Evolutionary conservation across 495 filamentous ascomycete species (phyloP), one percentile per base, ranked within the genome.

Genomic region (Bombardia bombarda): DNA sequence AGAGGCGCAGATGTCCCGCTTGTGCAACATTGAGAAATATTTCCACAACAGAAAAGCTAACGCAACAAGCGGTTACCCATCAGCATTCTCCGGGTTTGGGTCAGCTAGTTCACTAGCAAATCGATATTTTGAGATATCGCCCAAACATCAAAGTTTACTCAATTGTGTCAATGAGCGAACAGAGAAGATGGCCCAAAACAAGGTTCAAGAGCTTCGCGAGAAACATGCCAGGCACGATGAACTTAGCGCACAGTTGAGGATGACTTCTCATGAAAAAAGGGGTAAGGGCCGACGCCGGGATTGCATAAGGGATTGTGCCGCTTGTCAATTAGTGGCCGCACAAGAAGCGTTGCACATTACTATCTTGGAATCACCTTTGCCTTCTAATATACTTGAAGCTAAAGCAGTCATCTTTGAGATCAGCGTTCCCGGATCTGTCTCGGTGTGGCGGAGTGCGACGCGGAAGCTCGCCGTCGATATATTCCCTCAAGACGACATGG

Each of bases 281-380:
- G n/a, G n/a, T n/a, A n/a, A n/a, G n/a, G n/a, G n/a, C n/a, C n/a
- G n/a, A n/a, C n/a, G n/a, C n/a, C n/a, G n/a, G n/a, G n/a, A n/a
- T n/a, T n/a, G n/a, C n/a, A n/a, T n/a, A n/a, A n/a, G n/a, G n/a
- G n/a, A n/a, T n/a, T 30, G 26, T 30, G 26, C 26, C 26, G 26
- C 26, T n/a, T n/a, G n/a, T n/a, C 26, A 30, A 30, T 30, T 7
- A 30, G 7, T 7, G 26, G 26, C 7, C 7, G 12, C 1, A 17
- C 0, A 1, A 8, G 0, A n/a, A n/a, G n/a, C n/a, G n/a, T 50
- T 87, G 19, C 42, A 12, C 0, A 83, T 87, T 32, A 4, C 50
- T 0, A 39, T 78, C 38, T 65, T 80, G 42, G 80, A 84, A 47
- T 83, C 77, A 79, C 81, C 82, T 3, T 56, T 86, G 7, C 75